Evolutionary conservation across 1,139 yeast species (phyloP).

Genomic region (Suhomyces taliae): DNA sequence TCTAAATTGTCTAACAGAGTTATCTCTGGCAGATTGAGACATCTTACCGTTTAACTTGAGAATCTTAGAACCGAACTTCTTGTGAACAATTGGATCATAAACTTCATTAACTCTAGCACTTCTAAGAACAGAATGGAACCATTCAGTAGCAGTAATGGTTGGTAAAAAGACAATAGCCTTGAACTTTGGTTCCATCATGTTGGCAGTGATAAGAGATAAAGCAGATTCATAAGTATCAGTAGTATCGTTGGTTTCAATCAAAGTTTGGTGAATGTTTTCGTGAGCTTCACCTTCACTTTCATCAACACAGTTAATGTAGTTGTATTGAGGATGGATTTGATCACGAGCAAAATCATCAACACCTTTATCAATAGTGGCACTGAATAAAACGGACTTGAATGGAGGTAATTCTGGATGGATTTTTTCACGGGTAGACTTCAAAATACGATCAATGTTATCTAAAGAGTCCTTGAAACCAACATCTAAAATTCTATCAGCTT

Average conservation of each 20-base stretch:
- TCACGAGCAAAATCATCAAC: constrained; percentile 65
- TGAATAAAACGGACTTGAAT: constrained; percentile 71
- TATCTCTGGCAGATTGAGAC: constrained; percentile 64
- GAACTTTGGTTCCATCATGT: constrained; percentile 35
- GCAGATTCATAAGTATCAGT: constrained; percentile 56
- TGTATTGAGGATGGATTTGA: constrained; percentile 63
- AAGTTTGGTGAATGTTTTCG: constrained; percentile 70
- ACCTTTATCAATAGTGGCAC: constrained; percentile 79
- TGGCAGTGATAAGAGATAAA: constrained; percentile 44
- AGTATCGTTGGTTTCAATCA: constrained; percentile 49
- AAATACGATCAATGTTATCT: constrained; percentile 50
- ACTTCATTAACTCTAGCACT: constrained; percentile 14
- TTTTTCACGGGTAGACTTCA: constrained; percentile 40
- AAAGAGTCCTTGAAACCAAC: constrained; percentile 72
- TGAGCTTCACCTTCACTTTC: constrained; percentile 77
- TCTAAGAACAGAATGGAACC: constrained; percentile 33
- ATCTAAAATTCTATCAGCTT: constrained; percentile 82
- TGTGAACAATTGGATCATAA: constrained; percentile 13
- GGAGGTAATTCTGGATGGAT: constrained; percentile 23
- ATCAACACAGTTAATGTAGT: constrained; percentile 74
- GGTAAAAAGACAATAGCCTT: constrained; percentile 85
- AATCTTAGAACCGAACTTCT: constrained; percentile 16
- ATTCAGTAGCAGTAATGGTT: constrained; percentile 69
- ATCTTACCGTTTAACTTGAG: constrained; percentile 68
- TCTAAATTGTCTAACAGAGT: constrained; percentile 57